Evolutionary conservation across 148 eudicot genomes (phyloP), one percentile per base, ranked within the genome.

Genomic region (Amaranthus cruentus): DNA sequence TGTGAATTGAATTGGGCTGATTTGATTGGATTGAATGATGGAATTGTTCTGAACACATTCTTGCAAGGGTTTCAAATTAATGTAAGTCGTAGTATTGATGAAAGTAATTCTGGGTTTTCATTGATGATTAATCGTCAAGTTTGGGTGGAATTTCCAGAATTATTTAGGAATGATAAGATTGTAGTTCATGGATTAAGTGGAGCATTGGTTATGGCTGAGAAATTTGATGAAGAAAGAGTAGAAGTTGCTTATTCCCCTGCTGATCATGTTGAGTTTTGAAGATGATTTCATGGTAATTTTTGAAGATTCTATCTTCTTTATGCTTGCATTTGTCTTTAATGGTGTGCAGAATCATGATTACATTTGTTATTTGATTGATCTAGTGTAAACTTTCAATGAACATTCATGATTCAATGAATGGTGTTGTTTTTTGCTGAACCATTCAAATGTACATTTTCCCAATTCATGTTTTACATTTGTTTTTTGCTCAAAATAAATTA

Each of bases 151-250:
- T 78, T 73, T 53, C 87, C 89, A 9, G 88, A 87, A 3, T 56
- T 87, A 75, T 85, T 79, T 68, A 74, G 79, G 0, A 60, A 74
- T 68, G 88, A 84, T 13, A 62, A 78, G 75, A 51, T 89, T 66
- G 78, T 79, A 57, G 71, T 89, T 79, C 91, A 89, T 77, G 93
- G 93, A 62, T 57, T 89, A 21, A 62, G 78, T 10, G 84, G 81
- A 2, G 57, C 79, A 21, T 66, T 89, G 70, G 55, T 60, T 7
- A 55, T 75, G 76, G 81, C 82, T 4, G 38, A 28, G 1, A 28
- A 28, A 28, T 28, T 28, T 28, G 38, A 28, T 28, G 63, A 2
- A 12, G 9, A 4, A 60, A 51, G 8, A 54, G 64, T 50, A 13
- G n/a, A 44, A 43, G 48, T 42, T 44, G 67, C 62, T 57, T 6